Evolutionary conservation across 208 protist species (phyloP), one percentile per base, ranked within the genome.

Genomic region (Wallacemonas sp.): DNA sequence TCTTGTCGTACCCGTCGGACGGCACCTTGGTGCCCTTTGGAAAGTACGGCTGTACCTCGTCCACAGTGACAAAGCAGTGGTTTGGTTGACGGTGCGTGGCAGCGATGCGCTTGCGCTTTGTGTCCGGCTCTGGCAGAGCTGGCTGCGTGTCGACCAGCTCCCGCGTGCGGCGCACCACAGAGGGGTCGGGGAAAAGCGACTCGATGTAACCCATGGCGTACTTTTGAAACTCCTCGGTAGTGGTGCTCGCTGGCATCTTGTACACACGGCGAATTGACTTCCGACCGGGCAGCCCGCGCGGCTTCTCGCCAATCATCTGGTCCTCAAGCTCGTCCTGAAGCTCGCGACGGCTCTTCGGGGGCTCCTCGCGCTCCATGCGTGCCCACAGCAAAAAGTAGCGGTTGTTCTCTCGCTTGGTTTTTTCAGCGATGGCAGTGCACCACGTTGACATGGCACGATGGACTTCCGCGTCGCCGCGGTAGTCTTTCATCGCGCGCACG

Each of bases 361-460:
- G 24, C 66, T 79, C 77, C 56, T 53, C 70, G 15, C 84, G 79
- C 63, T 94, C 86, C 86, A 94, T 94, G 36, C 86, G 86, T 5
- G 88, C 91, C 84, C 83, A 93, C 12, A 94, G 59, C 2, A 93
- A 47, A 73, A 89, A 94, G 75, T 96, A 94, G 19, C 76, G 66
- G 55, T 80, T 80, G 63, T 81, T 90, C 33, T 65, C 51, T 8
- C 76, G 72, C 59, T 78, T 82, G 8, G 75, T 60, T 54, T 75
- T 70, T 53, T 84, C 73, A 4, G 75, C 66, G 58, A 93, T 80
- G 11, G 82, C 75, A 14, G 44, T 77, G 64, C 80, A 94, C 86
- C 91, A 93, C 49, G 71, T 88, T n/a, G 72, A 63, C 73, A 88
- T 90, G 26, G 86, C 84, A 12, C 66, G 69, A 59, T 93, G 84